These are phyloP conservation scores for Penicillium steckii DNA, from an alignment of 495 filamentous ascomycete species.

Conservation along the genomic window DNA sequence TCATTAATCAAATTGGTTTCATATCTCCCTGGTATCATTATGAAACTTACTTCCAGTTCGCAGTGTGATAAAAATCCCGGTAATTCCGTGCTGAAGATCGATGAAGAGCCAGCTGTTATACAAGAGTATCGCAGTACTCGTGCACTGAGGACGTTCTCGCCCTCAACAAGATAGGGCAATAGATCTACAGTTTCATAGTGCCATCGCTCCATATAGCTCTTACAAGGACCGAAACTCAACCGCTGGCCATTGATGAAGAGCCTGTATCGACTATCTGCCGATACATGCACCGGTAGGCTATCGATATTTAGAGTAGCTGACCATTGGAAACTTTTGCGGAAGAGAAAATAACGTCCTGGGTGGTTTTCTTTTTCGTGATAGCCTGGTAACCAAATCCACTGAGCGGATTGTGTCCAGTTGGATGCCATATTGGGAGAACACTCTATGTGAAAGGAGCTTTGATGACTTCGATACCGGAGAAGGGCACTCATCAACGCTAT, in stretches of 20 bases:
- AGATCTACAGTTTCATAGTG: slow-evolving; percentile 29
- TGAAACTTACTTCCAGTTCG: slow-evolving; percentile 4
- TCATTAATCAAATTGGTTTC: neutral
- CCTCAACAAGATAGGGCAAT: slow-evolving; percentile 13
- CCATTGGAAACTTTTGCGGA: slow-evolving; percentile 24
- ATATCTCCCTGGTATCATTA: neutral
- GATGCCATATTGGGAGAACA: slow-evolving; percentile 1
- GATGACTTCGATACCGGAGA: too few species aligned
- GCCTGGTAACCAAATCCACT: slow-evolving; percentile 25
- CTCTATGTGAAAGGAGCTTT: too few species aligned
- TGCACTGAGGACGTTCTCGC: slow-evolving; percentile 19
- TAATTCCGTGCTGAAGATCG: slow-evolving; percentile 17
- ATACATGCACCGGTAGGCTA: slow-evolving; percentile 16
- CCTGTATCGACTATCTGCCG: slow-evolving; percentile 30
- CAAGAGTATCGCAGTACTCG: slow-evolving; percentile 25
- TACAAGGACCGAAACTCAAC: slow-evolving; percentile 27
- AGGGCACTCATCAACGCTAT: too few species aligned
- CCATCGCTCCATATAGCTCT: slow-evolving; percentile 23
- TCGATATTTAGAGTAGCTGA: neutral
- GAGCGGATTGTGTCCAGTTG: slow-evolving; percentile 17
- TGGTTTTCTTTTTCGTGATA: slow-evolving; percentile 17
- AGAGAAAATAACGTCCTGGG: slow-evolving; percentile 22
- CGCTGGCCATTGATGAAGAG: slow-evolving; percentile 24
- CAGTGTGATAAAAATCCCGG: slow-evolving; percentile 23
- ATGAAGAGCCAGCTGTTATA: slow-evolving; percentile 16